These are phyloP conservation scores for Juglanconis sp. DNA, from an alignment of 2,329 filamentous ascomycete species.

Conservation along the genomic window DNA sequence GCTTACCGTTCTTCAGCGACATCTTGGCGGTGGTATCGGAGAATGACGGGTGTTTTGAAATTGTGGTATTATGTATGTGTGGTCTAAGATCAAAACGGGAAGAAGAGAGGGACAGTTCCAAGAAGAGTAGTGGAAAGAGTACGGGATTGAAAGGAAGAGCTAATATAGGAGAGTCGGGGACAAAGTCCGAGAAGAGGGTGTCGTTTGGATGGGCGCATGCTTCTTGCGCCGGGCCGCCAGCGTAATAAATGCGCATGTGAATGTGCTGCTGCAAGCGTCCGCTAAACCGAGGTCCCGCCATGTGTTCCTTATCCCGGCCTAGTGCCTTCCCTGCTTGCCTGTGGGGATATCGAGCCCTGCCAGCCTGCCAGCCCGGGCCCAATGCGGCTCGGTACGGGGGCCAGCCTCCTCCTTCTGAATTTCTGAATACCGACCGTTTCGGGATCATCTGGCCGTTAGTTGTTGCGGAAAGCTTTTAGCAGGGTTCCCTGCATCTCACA, in stretches of 20 bases:
- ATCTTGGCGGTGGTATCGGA: constrained; percentile 42
- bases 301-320: background rate
- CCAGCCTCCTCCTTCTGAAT: background rate
- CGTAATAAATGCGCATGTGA: background rate
- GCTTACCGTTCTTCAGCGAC: constrained; percentile 71
- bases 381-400: background rate
- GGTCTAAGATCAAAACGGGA: background rate
- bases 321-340: background rate
- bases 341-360: too few relatives aligned
- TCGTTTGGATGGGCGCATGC: background rate
- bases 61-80: background rate
- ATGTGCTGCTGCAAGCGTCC: background rate
- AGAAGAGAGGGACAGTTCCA: background rate
- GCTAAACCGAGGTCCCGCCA: background rate
- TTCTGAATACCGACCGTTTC: too few relatives aligned
- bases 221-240: background rate
- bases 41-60: background rate
- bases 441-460: too few relatives aligned
- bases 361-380: background rate
- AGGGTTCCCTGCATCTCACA: too few relatives aligned
- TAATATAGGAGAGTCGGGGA: background rate
- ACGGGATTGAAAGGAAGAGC: background rate
- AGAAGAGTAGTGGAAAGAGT: background rate
- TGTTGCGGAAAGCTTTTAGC: too few relatives aligned
- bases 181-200: background rate